A percentile compares a stretch with the other conserved stretches of the same genome.
phyloP scores from a whole-genome alignment of 129 eudicot species.

The Solidago caesia region DNA sequence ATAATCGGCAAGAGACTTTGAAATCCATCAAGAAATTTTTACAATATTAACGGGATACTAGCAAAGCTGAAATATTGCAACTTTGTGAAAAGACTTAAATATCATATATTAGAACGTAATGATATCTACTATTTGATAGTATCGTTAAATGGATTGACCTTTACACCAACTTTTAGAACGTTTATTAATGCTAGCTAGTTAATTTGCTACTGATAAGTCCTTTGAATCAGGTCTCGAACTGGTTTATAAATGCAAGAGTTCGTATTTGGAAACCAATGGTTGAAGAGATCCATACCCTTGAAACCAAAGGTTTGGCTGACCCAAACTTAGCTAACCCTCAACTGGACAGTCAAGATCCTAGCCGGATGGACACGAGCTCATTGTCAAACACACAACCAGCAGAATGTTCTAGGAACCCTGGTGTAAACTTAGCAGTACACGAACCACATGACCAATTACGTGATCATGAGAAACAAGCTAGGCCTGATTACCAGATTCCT shows the following conservation, averaged over 20 bases:
- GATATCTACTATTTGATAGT: background rate
- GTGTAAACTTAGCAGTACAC: slow-evolving; percentile 15
- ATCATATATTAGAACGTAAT: too few relatives aligned
- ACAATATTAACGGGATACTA: background rate
- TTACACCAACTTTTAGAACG: background rate
- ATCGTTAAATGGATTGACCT: background rate
- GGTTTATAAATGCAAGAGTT: slow-evolving; percentile 88
- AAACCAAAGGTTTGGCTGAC: slow-evolving; percentile 57
- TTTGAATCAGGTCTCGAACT: slow-evolving; percentile 66
- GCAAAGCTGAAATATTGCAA: background rate
- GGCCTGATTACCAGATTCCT: slow-evolving; percentile 50
- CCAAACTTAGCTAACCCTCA: slow-evolving; percentile 32
- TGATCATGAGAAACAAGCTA: slow-evolving; percentile 56
- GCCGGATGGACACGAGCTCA: slow-evolving; percentile 25
- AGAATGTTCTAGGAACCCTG: slow-evolving; percentile 32
- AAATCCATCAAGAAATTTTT: background rate
- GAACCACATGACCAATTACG: slow-evolving; percentile 26
- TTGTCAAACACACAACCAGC: slow-evolving; percentile 34
- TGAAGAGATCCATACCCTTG: slow-evolving; percentile 81
- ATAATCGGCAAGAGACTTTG: background rate
- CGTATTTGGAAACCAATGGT: slow-evolving; percentile 95
- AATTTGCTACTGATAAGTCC: background rate
- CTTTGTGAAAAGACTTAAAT: background rate
- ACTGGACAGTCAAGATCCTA: slow-evolving; percentile 32
- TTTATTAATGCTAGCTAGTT: background rate